These are phyloP conservation scores for Rheum nobile DNA, from an alignment of 148 eudicot species.

Conservation along the genomic window DNA sequence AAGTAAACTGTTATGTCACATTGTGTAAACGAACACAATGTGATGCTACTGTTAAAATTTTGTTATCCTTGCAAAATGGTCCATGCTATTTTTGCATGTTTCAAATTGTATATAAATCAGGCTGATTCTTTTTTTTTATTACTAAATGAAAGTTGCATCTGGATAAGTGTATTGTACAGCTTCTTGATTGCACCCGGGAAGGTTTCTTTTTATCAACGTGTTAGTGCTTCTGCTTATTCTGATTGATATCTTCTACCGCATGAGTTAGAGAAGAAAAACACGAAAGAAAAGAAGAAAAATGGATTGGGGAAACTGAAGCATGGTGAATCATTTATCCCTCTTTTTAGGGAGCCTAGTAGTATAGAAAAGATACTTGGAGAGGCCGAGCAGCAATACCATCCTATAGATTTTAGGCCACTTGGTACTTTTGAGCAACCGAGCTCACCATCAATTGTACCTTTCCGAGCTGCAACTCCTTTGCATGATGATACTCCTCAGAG, in stretches of 20 bases:
- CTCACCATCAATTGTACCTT: conserved; percentile 27
- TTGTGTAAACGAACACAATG: not conserved
- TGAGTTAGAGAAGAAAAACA: conserved; percentile 57
- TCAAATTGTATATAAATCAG: not conserved
- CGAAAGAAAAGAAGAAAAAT: conserved; percentile 73
- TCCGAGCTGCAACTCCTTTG: conserved; percentile 26
- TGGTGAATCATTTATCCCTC: conserved; percentile 79
- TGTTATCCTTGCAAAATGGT: not conserved
- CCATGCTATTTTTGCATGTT: not conserved
- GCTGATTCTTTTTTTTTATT: not conserved
- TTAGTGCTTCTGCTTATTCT: not conserved
- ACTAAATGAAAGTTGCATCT: not conserved
- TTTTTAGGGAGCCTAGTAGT: conserved; percentile 79
- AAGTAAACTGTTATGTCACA: conserved; percentile 17
- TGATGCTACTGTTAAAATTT: not conserved
- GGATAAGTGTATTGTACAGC: not conserved
- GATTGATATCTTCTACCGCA: conserved; percentile 12
- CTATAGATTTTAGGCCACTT: conserved; percentile 28
- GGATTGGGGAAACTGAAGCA: conserved; percentile 42
- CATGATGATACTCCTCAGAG: conserved; percentile 17
- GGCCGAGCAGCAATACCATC: conserved; percentile 43
- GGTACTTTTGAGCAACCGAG: conserved; percentile 37
- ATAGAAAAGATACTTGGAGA: conserved; percentile 90
- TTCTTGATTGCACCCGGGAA: not conserved
- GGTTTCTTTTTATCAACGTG: too few relatives aligned